These are phyloP conservation scores for Nigrograna mackinnonii DNA, from an alignment of 2,329 filamentous ascomycete species.

Conservation along the genomic window DNA sequence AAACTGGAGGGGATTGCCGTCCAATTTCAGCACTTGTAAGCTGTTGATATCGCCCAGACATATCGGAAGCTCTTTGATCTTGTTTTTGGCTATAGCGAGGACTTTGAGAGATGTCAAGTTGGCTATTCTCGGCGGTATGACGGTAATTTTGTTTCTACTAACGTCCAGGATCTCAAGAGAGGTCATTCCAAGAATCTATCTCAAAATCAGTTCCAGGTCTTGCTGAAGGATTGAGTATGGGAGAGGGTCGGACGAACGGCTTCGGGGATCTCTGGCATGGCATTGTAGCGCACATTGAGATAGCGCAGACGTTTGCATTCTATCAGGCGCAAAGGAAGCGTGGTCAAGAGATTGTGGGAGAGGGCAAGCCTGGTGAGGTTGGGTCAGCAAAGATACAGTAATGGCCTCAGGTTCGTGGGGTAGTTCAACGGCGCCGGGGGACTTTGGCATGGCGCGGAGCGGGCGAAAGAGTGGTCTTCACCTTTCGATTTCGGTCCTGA, in stretches of 20 bases:
- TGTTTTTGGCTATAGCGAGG: constrained; percentile 83
- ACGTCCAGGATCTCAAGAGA: constrained; percentile 92
- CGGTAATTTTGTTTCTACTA: constrained; percentile 80
- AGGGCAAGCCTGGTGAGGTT: constrained; percentile 66
- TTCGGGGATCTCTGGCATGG: constrained; percentile 68
- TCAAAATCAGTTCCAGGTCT: constrained; percentile 8
- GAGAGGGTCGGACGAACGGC: constrained; percentile 53
- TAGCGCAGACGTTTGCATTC: constrained; percentile 80
- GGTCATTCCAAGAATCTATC: constrained; percentile 81
- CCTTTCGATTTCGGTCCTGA: constrained; percentile 75
- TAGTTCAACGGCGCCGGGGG: constrained; percentile 2
- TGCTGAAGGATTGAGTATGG: background rate
- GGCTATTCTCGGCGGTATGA: constrained; percentile 77
- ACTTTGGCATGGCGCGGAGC: too few relatives aligned
- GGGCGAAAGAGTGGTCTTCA: too few relatives aligned
- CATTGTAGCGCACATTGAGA: constrained; percentile 78
- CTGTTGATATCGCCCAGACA: constrained; percentile 89
- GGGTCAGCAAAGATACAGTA: constrained; percentile 10
- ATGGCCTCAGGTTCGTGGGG: background rate
- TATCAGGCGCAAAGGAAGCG: constrained; percentile 71
- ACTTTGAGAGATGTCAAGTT: constrained; percentile 86
- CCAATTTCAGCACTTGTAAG: constrained; percentile 84
- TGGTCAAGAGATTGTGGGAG: constrained; percentile 76
- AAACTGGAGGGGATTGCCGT: constrained; percentile 83
- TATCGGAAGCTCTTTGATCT: constrained; percentile 80